These are phyloP conservation scores for Backusella mclennaniae DNA, from an alignment of 192 early-diverging fungal species.

Conservation along the genomic window DNA sequence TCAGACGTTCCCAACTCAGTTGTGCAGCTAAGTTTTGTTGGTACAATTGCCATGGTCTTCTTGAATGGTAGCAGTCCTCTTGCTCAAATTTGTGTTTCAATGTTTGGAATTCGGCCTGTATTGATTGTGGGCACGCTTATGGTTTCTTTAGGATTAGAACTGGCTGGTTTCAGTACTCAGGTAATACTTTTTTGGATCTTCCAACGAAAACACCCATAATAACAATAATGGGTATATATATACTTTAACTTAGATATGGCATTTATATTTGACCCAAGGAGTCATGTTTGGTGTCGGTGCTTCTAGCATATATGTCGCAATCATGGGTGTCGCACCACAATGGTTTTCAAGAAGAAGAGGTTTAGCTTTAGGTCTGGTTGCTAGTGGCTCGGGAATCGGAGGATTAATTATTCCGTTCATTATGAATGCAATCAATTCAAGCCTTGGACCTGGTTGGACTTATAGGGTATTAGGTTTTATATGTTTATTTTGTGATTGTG, in stretches of 20 bases:
- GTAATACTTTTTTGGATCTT: not conserved
- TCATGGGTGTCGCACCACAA: conserved; percentile 46
- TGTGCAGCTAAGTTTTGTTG: conserved; percentile 23
- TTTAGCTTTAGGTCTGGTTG: conserved; percentile 51
- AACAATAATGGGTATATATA: not conserved
- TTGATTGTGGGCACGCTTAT: conserved; percentile 10
- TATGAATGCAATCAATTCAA: conserved; percentile 52
- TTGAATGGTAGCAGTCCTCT: conserved; percentile 17
- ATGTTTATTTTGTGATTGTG: conserved; percentile 1
- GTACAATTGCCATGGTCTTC: conserved; percentile 10
- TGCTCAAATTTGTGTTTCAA: conserved; percentile 18
- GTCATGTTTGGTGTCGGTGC: conserved; percentile 56
- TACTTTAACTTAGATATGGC: conserved; percentile 50
- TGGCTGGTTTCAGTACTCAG: conserved; percentile 23
- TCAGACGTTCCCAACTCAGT: conserved; percentile 12
- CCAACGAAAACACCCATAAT: not conserved
- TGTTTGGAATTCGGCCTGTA: conserved; percentile 10
- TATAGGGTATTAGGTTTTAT: conserved; percentile 32
- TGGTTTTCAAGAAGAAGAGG: conserved; percentile 59
- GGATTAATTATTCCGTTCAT: conserved; percentile 64
- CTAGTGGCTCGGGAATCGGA: conserved; percentile 68
- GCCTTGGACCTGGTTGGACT: conserved; percentile 52
- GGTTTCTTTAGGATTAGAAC: conserved; percentile 11
- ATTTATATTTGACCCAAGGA: conserved; percentile 57
- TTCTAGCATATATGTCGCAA: conserved; percentile 17